A percentile compares a stretch with the other conserved stretches of the same genome.
Conservation (phyloP, 2,329 filamentous ascomycete species). For the Botrytis hyacinthi region DNA sequence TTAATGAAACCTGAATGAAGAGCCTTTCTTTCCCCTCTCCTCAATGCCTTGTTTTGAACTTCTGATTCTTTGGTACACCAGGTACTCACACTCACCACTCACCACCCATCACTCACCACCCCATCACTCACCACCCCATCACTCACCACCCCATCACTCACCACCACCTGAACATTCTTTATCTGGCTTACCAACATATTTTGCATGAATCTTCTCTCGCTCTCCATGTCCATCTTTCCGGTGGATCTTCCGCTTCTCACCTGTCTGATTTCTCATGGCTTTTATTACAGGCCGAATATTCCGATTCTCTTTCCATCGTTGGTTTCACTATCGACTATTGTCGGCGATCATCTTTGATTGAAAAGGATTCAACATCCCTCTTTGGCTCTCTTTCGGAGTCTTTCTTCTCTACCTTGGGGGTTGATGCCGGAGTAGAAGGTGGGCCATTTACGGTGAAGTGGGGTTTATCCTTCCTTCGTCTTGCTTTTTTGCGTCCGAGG, state of each 20-base stretch:
- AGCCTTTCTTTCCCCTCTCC: not conserved
- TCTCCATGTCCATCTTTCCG: not conserved
- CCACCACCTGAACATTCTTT: not conserved
- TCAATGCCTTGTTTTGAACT: conserved; percentile 1
- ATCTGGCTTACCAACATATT: not conserved
- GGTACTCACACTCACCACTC: too few relatives aligned
- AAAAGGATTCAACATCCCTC: too few relatives aligned
- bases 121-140: too few relatives aligned
- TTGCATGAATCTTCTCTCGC: not conserved
- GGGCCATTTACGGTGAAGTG: not conserved
- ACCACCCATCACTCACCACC: too few relatives aligned
- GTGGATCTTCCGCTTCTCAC: not conserved
- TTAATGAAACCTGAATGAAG: not conserved
- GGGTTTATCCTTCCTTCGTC: not conserved
- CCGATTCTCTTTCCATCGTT: not conserved
- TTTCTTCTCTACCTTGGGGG: not conserved
- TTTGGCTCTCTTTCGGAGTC: not conserved
- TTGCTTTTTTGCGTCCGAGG: not conserved
- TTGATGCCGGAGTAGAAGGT: not conserved
- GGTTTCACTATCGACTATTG: conserved; percentile 1
- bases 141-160: too few relatives aligned
- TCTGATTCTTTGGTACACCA: not conserved
- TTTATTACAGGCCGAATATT: not conserved
- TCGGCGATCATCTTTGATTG: not conserved
- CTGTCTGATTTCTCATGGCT: not conserved